Percentiles rank a stretch among this genome's conserved stretches.
These are phyloP conservation scores for Datisca glomerata DNA, from an alignment of 306 rosid species.

Conservation along the genomic window DNA sequence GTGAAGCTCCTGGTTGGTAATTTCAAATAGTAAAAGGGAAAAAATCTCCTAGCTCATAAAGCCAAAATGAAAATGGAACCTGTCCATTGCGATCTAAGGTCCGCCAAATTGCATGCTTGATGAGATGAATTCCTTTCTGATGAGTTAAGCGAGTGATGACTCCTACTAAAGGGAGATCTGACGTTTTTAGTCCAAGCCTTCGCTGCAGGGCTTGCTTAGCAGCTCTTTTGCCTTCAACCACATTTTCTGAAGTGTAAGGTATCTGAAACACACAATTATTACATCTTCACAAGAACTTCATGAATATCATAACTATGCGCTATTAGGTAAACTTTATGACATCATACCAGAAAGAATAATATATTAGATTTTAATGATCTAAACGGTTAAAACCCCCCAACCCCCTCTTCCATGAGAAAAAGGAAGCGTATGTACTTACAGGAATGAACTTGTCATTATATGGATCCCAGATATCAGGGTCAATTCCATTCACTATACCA, in stretches of 20 bases:
- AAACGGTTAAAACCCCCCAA: too few species aligned
- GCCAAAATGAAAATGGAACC: slow-evolving; percentile 37
- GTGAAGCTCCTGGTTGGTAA: background rate
- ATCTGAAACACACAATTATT: slow-evolving; percentile 40
- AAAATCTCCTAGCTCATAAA: too few species aligned
- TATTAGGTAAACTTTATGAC: too few species aligned
- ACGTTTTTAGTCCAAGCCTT: slow-evolving; percentile 54
- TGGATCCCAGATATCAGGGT: slow-evolving; percentile 96
- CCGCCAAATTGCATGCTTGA: slow-evolving; percentile 73
- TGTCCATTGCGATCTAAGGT: slow-evolving; percentile 83
- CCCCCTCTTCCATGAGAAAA: too few species aligned
- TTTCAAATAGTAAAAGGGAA: slow-evolving; percentile 5
- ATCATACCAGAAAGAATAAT: too few species aligned
- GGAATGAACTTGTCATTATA: slow-evolving; percentile 68
- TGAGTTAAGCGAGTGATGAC: slow-evolving; percentile 80
- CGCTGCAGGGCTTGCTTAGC: slow-evolving; percentile 82
- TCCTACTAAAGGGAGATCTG: slow-evolving; percentile 82
- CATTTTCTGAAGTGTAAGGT: slow-evolving; percentile 81
- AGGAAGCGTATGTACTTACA: slow-evolving; percentile 39
- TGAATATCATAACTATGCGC: too few species aligned
- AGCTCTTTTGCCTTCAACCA: slow-evolving; percentile 89
- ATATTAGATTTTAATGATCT: too few species aligned
- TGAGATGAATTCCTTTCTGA: slow-evolving; percentile 98
- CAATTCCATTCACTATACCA: slow-evolving; percentile 95
- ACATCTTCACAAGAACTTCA: slow-evolving; percentile 4